Evolutionary conservation across 2,329 filamentous ascomycete species (phyloP), one percentile per base, ranked within the genome.

Genomic region (Fusarium fujikuroi): DNA sequence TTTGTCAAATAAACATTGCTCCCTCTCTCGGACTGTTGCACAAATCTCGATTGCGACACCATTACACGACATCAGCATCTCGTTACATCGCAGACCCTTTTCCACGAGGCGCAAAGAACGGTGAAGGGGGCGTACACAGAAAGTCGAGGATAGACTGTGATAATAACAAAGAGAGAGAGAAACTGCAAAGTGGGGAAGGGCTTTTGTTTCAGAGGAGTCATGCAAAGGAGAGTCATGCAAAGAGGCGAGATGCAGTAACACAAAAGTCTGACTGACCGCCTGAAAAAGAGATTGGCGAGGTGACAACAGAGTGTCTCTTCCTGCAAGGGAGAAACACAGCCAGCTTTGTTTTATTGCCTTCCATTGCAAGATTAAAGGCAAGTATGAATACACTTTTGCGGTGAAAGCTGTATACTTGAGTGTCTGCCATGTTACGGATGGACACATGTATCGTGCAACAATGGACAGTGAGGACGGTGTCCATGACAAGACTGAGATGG

Each of bases 21-120:
- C 43, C 21, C 36, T 60, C 36, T 42, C 34, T 43, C 44, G 28
- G 28, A 37, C 23, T 16, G 76, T 77, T 69, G 56, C 61, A 76
- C 76, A 77, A 73, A 77, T 77, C 76, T 78, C 74, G 76, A 77
- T 77, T 78, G 76, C 66, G 56, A 61, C 53, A 78, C 76, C 59
- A 57, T 73, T 36, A 37, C 65, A 77, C 75, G 21, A 28, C 74
- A 77, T 66, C 21, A 43, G 34, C 28, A 49, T 72, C 59, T 47
- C 28, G 54, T 72, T 59, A 49, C 57, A 73, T 52, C 15, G 40
- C 47, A 60, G 39, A 54, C 34, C 44, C 46, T 44, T 70, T 73
- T 40, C 62, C 63, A 63, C 43, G 63, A 60, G 47, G 67, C 70
- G 62, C 47, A 74, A 73, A 74, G 67, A 73, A 73, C 71, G 71